phyloP scores from a whole-genome alignment of 495 filamentous ascomycete genomes.

The Penicillium verhagenii region DNA sequence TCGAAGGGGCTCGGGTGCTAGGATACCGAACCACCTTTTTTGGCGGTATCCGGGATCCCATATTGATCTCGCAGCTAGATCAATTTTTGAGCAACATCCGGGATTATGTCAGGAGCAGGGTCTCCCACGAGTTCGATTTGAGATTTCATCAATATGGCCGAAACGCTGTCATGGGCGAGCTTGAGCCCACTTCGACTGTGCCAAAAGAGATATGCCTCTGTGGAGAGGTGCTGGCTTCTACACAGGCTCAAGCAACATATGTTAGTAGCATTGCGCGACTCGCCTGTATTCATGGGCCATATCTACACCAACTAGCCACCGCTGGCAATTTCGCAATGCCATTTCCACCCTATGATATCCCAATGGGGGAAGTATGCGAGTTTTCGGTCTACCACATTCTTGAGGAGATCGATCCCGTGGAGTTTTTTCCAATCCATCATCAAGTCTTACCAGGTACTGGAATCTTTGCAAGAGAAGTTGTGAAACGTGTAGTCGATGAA shows the following conservation, averaged over 20 bases:
- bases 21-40: slow-evolving; percentile 48
- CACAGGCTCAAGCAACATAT: slow-evolving; percentile 40
- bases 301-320: slow-evolving; percentile 44
- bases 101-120: slow-evolving; percentile 18
- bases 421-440: too few relatives aligned
- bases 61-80: slow-evolving; percentile 42
- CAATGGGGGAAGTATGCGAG: slow-evolving; percentile 33
- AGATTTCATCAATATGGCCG: slow-evolving; percentile 43
- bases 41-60: slow-evolving; percentile 46
- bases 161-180: slow-evolving; percentile 22
- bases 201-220: slow-evolving; percentile 35
- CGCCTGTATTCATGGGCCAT: slow-evolving; percentile 40
- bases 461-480: too few relatives aligned
- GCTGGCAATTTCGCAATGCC: slow-evolving; percentile 46
- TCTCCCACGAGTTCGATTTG: slow-evolving; percentile 24
- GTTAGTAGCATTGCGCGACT: slow-evolving; percentile 37
- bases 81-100: slow-evolving; percentile 27
- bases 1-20: slow-evolving; percentile 39
- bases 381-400: slow-evolving; percentile 52
- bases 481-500: too few relatives aligned
- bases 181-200: too few relatives aligned
- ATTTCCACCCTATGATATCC: slow-evolving; percentile 35
- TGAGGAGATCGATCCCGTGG: too few relatives aligned
- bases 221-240: slow-evolving; percentile 41
- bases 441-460: too few relatives aligned